Percentiles rank a stretch among this genome's conserved stretches.
Conservation (phyloP, 2,329 filamentous ascomycete genomes). For the Epicoccum sorghinum region DNA sequence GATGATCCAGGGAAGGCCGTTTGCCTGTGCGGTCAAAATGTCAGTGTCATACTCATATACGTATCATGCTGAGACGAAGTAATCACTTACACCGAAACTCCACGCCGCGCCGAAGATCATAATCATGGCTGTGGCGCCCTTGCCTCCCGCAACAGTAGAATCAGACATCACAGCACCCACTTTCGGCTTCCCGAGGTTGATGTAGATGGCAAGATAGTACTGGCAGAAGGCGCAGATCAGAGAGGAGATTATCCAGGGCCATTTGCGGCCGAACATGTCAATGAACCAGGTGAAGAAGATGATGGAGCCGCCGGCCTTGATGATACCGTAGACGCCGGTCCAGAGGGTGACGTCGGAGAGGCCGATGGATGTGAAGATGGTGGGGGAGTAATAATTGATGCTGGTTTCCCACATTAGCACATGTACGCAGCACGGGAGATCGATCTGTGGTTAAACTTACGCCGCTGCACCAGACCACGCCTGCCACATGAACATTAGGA, state of each 20-base stretch:
- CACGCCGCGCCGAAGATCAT: constrained; percentile 45
- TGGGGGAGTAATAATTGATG: constrained; percentile 75
- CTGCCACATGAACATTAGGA: constrained; percentile 68
- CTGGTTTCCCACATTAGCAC: no score
- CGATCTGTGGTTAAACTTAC: no score
- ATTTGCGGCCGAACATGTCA: constrained; percentile 64
- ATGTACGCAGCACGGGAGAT: no score
- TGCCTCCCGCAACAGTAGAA: constrained; percentile 45
- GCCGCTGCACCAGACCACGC: constrained; percentile 48
- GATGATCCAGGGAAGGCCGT: constrained; percentile 76
- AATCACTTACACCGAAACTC: not conserved
- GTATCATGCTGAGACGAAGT: not conserved
- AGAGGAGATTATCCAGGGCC: constrained; percentile 43
- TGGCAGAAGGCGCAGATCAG: constrained; percentile 56
- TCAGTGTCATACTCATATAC: not conserved
- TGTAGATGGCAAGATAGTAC: constrained; percentile 68
- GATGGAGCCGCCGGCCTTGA: constrained; percentile 70
- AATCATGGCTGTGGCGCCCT: constrained; percentile 49
- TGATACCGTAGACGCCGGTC: constrained; percentile 77
- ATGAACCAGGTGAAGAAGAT: constrained; percentile 73
- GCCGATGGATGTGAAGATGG: constrained; percentile 70
- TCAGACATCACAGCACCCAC: constrained; percentile 35
- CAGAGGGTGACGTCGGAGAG: constrained; percentile 50
- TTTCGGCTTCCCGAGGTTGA: constrained; percentile 51
- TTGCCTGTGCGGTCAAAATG: constrained; percentile 37